phyloP scores from a whole-genome alignment of 2,329 filamentous ascomycete genomes.

The Bisporella sp. region DNA sequence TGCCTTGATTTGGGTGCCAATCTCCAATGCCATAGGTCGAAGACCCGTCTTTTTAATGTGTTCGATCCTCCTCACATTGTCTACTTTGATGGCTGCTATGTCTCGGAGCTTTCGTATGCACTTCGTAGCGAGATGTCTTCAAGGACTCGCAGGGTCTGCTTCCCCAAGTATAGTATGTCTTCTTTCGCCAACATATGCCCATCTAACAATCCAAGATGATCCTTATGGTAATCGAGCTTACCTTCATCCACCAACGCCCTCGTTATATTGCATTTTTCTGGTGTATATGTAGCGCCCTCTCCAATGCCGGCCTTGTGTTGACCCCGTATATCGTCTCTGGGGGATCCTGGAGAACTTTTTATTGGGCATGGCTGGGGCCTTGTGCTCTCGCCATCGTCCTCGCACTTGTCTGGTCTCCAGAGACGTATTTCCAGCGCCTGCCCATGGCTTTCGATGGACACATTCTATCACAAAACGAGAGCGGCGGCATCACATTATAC shows the following conservation, averaged over 20 bases:
- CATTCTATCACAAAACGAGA: constrained; percentile 31
- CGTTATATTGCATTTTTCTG: constrained; percentile 29
- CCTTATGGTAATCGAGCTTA: constrained; percentile 32
- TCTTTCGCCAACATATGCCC: background rate
- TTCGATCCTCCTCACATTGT: constrained; percentile 21
- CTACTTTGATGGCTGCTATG: constrained; percentile 11
- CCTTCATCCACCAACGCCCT: constrained; percentile 32
- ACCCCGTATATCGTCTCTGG: constrained; percentile 25
- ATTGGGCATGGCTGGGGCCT: constrained; percentile 25
- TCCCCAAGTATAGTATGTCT: constrained; percentile 6
- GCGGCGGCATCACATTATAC: constrained; percentile 31
- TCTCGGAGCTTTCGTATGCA: constrained; percentile 6
- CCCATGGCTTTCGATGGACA: constrained; percentile 34
- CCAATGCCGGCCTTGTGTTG: constrained; percentile 20
- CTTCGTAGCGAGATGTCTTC: constrained; percentile 6
- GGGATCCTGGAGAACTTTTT: constrained; percentile 28
- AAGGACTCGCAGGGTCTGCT: constrained; percentile 9
- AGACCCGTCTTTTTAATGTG: constrained; percentile 30
- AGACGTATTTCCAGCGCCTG: constrained; percentile 35
- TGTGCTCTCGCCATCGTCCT: constrained; percentile 21
- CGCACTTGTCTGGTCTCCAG: constrained; percentile 28
- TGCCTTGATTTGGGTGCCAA: constrained; percentile 30
- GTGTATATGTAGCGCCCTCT: constrained; percentile 22
- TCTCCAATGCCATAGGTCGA: constrained; percentile 31
- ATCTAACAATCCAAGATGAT: background rate